Evolutionary conservation across 208 protist genomes (phyloP), one percentile per base, ranked within the genome.

Genomic region (Borovskyia barvae): DNA sequence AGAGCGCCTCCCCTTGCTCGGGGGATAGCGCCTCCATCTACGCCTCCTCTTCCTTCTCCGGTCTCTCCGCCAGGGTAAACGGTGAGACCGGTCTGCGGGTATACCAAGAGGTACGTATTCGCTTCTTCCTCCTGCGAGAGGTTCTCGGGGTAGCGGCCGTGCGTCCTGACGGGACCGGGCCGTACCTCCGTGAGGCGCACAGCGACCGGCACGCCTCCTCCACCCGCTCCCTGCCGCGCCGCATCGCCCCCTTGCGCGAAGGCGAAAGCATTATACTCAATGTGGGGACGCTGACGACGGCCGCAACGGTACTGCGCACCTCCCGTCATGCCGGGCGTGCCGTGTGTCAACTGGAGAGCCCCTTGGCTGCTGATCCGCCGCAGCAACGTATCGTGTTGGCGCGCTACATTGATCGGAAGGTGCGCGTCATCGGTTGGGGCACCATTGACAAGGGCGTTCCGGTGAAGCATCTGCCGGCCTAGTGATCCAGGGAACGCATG

Each of bases 201-300:
- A 49, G 60, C 1, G 42, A 59, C 2, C 60, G 59, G 26, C 59
- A 37, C 41, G 30, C 47, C 25, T 50, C 45, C 33, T 37, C 35
- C 17, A 30, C 41, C 33, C 25, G 37, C 9, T 2, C 39, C 4
- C 20, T 36, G 11, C 35, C 35, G 5, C 60, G 60, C 48, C 90
- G 88, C 30, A 93, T 99, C 37, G 62, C 92, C 52, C 97, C 98
- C 64, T 79, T 99, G 26, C 85, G 81, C 32, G 61, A 80, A 29
- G 94, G 97, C 69, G 92, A 99, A 67, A 93, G 96, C 37, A 75
- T 99, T 9, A 98, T 99, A 88, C 90, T 99, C 36, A 99, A 99
- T 79, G 98, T 99, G 59, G 99, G 99, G 47, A 99, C 97, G 22
- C 97, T 98, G 6, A 98, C 93, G 11, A 98, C 97, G 14, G 98